Base-by-base conservation (phyloP, 768 basidiomycete genomes). In the Saitozyma podzolica region DNA sequence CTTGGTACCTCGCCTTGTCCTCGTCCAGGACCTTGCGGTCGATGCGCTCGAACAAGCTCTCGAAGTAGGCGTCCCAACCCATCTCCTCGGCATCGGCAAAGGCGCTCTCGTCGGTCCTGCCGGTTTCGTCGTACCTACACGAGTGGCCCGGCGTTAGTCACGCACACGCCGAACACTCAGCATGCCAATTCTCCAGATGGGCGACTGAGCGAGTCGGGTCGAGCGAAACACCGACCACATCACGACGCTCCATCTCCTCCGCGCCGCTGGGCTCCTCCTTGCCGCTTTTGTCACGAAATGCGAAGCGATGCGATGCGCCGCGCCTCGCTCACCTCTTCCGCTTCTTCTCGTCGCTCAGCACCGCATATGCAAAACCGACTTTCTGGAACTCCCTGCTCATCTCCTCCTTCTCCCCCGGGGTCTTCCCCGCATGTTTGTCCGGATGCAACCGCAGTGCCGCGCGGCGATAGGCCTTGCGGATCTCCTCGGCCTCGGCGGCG, bases 1-100 rank as follows among this genome's bases (percentile, higher is more conserved):
- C 92, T 83, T 98, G 93, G 79, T 99, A 99, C 72, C 87, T 87
- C 69, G 87, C 87, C 85, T 91, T 95, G 86, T 95, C 86, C 77
- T 96, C 91, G 67, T 97, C 92, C 58, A 99, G 82, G 77, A 87
- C 89, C 63, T 86, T 87, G 64, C 87, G 85, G 59, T 92, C 94
- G 29, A 95, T 89, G 58, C 87, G 84, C 63, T 94, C 89, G 67
- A 92, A 96, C 67, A 96, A 80, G 60, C 88, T 88, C 76, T 89
- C 89, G 70, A 98, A 99, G 80, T 99, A 99, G 7, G 89, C 86
- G 73, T 92, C 91, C 96, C 96, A 99, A 0, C 92, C 91, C 64
- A 88, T 89, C 62, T 89, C 90, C 9, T 86, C 90, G 7, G 85
- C 85, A 20, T 82, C 86, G 0, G 73, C 87, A 20, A 80, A 79